Conservation (phyloP, 495 filamentous ascomycete species). For the Daldinia loculata region DNA sequence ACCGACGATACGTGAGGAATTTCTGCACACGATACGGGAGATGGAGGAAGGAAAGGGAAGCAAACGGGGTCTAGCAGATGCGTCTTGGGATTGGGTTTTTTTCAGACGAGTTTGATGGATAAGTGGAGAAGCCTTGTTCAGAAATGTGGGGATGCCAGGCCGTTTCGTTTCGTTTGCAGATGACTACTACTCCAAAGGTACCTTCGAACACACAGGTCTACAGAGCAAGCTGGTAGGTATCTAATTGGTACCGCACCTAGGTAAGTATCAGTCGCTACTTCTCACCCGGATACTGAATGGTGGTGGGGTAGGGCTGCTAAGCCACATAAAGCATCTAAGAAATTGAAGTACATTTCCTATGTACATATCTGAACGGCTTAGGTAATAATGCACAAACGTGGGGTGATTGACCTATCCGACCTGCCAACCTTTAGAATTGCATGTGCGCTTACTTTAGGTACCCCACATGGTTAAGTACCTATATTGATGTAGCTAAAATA, state of each 20-base stretch:
- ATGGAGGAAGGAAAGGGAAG: constrained; percentile 47
- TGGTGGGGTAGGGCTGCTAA: constrained; percentile 3
- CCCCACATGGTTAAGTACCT: background rate
- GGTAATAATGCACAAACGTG: constrained; percentile 4
- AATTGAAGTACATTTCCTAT: background rate
- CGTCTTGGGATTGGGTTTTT: constrained; percentile 42
- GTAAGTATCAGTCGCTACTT: no score
- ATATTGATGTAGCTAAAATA: background rate
- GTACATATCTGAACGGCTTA: background rate
- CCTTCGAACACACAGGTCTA: background rate
- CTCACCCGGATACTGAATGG: background rate
- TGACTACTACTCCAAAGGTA: constrained; percentile 2
- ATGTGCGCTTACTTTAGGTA: background rate
- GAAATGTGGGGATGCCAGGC: constrained; percentile 16
- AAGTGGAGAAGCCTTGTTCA: constrained; percentile 35
- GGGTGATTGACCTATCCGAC: constrained; percentile 8
- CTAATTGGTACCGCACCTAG: no score
- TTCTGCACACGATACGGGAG: constrained; percentile 45
- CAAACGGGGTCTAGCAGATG: constrained; percentile 44
- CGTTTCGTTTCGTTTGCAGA: constrained; percentile 1
- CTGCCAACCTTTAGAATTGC: background rate
- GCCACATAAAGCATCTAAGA: background rate
- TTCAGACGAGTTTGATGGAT: constrained; percentile 40
- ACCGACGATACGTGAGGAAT: constrained; percentile 47
- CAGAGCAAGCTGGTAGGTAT: no score